These are phyloP conservation scores for Pythium pectinolyticum DNA, from an alignment of 352 stramenopile species.

Conservation along the genomic window DNA sequence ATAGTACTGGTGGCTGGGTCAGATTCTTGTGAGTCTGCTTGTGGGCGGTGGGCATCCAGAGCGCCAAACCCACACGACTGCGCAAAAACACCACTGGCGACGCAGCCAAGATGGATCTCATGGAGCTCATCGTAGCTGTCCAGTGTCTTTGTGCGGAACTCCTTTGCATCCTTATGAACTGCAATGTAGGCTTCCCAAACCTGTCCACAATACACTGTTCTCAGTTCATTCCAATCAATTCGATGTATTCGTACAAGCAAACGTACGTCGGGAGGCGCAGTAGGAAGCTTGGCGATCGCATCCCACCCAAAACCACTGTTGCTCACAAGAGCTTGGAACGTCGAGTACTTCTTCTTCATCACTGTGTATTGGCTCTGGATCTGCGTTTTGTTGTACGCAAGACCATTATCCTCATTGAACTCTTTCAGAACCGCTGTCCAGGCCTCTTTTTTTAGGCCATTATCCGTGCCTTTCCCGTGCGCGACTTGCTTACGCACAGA, in stretches of 20 bases:
- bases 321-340: constrained; percentile 7
- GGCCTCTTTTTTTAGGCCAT: constrained; percentile 12
- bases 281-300: neutral
- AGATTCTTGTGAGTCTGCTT: too few species aligned
- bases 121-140: neutral
- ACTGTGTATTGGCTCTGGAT: constrained; percentile 10
- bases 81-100: neutral
- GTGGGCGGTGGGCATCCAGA: neutral
- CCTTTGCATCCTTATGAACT: constrained; percentile 1
- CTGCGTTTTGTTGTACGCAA: constrained; percentile 10
- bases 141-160: too few species aligned
- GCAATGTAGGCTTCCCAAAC: constrained; percentile 6
- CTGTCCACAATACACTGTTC: neutral
- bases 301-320: constrained; percentile 15
- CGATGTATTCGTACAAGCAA: neutral
- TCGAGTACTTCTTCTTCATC: constrained; percentile 16
- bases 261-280: neutral
- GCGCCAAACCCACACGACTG: neutral
- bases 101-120: neutral
- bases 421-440: constrained; percentile 11
- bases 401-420: constrained; percentile 9
- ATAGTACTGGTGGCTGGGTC: neutral
- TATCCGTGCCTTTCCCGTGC: constrained; percentile 10
- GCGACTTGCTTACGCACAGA: constrained; percentile 11
- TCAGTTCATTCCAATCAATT: neutral